Percentiles rank a stretch among this genome's conserved stretches.
phyloP scores from a whole-genome alignment of 768 basidiomycete genomes.

The Lyophyllum decastes region DNA sequence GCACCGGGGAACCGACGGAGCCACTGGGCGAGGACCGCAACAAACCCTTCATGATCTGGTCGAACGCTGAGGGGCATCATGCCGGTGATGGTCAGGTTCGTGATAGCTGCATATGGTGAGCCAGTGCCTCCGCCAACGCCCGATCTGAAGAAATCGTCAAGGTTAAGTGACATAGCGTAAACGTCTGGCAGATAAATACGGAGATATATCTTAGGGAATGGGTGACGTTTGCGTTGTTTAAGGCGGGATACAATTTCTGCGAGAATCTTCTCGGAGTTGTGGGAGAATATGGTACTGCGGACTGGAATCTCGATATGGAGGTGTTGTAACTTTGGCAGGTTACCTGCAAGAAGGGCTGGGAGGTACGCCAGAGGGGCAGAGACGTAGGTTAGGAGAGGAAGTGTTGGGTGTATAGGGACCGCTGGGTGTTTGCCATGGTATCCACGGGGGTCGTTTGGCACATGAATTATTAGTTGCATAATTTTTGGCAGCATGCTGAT shows the following conservation, averaged over 20 bases:
- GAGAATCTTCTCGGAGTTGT: neutral
- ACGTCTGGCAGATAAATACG: neutral
- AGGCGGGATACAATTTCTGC: neutral
- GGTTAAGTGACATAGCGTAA: neutral
- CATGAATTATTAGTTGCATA: neutral
- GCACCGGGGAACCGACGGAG: neutral
- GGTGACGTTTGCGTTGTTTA: neutral
- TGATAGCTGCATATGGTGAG: neutral
- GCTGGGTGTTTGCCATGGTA: neutral
- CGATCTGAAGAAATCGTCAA: neutral
- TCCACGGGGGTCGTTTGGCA: neutral
- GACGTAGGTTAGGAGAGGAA: neutral
- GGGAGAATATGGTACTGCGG: neutral
- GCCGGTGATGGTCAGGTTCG: neutral
- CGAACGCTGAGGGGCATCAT: neutral
- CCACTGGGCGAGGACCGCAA: neutral
- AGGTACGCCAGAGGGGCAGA: neutral
- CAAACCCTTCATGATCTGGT: neutral
- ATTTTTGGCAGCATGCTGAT: neutral
- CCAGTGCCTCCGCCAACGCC: neutral
- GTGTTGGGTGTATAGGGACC: neutral
- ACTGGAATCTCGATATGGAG: neutral
- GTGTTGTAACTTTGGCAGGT: neutral
- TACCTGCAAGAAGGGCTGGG: neutral
- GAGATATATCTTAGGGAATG: neutral